phyloP scores from a whole-genome alignment of 169 alveolate species.

The Eimeria necatrix region DNA sequence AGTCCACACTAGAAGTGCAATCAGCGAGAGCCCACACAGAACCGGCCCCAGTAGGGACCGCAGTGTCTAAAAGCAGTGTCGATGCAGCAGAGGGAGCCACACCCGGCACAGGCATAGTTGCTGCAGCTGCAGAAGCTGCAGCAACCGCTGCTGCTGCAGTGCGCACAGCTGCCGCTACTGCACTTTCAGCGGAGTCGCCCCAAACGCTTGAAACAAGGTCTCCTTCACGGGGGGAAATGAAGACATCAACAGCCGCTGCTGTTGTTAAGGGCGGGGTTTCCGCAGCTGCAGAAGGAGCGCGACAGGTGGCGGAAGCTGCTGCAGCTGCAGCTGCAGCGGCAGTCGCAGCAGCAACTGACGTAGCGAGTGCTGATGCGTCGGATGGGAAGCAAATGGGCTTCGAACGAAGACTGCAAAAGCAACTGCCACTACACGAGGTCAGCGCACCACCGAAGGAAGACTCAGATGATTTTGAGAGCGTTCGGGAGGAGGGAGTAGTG shows the following conservation, averaged over 20 bases:
- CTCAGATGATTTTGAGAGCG: conserved; percentile 5
- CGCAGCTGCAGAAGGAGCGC: conserved; percentile 48
- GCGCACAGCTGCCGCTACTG: conserved; percentile 72
- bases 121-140: conserved; percentile 73
- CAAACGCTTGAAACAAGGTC: not conserved
- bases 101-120: conserved; percentile 26
- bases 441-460: conserved; percentile 27
- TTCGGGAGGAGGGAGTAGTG: conserved; percentile 8
- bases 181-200: conserved; percentile 9
- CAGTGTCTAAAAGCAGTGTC: not conserved
- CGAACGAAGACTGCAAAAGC: not conserved
- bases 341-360: conserved; percentile 65
- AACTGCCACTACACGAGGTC: conserved; percentile 5
- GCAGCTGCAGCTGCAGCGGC: conserved; percentile 63
- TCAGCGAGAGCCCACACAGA: not conserved
- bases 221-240: not conserved
- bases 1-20: not conserved
- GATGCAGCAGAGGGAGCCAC: not conserved
- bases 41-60: not conserved
- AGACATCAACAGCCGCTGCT: conserved; percentile 46
- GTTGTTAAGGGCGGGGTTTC: conserved; percentile 32
- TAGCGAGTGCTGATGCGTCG: conserved; percentile 37
- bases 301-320: conserved; percentile 43
- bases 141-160: conserved; percentile 75
- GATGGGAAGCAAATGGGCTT: not conserved